Base-by-base conservation (phyloP, 2,329 filamentous ascomycete genomes). In the Coniella vitis region DNA sequence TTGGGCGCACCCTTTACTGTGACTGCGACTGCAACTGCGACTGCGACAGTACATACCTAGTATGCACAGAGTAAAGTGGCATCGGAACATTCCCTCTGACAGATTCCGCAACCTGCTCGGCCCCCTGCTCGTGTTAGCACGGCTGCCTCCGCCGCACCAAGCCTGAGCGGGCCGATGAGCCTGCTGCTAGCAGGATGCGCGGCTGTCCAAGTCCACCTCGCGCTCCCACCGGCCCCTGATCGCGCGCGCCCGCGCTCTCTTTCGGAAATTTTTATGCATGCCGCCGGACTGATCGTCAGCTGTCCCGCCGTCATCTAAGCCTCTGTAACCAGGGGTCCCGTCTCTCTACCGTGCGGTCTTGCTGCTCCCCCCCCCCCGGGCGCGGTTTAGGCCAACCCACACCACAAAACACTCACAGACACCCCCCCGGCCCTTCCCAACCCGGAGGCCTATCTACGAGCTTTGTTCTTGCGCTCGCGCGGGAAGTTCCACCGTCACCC, bases 191-290 rank as follows among this genome's bases (percentile, higher is more conserved):
- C 34, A 48, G 20, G 49, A 37, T 45, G 36, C 40, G 46, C 46
- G 41, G 46, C 31, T 42, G 41, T 38, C 10, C 21, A 38, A 31
- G 49, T 21, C 38, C 37, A 43, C 31, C 42, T 16, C 43, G 43
- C 40, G 10, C 25, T 10, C 25, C 25, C 25, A n/a, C n/a, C n/a
- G n/a, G n/a, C n/a, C n/a, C n/a, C n/a, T n/a, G n/a, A n/a, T n/a
- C n/a, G n/a, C n/a, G n/a, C n/a, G 25, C 10, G 25, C 25, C 10
- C 25, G 25, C 25, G 25, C 25, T 5, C 25, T 29, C 25, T 10
- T 42, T 52, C 47, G 50, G 50, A 45, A 39, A 52, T 47, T 49
- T 52, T 47, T 34, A 49, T 52, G 50, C 50, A 49, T 49, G 48
- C 50, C 47, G 22, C 40, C 44, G 50, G 37, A 49, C 50, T 37